These are phyloP conservation scores for Ceratopteris richardii DNA, from an alignment of 75 land plant genomes.

Conservation along the genomic window DNA sequence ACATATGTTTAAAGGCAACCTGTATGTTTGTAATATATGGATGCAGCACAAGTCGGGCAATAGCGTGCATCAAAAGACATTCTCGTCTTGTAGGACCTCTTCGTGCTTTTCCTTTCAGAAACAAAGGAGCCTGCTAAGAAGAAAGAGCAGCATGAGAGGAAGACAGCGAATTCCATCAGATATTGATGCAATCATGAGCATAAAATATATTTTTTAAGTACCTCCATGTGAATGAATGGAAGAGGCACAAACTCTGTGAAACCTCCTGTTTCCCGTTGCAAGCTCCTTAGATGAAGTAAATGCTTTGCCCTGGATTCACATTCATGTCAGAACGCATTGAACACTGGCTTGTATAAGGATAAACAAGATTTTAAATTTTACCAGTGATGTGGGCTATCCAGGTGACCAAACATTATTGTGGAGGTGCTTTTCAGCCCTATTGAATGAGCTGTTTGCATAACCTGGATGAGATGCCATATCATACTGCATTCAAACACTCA, in stretches of 20 bases:
- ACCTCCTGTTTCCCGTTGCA: constrained; percentile 28
- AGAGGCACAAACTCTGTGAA: constrained; percentile 46
- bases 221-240: constrained; percentile 44
- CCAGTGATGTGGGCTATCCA: constrained; percentile 33
- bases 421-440: constrained; percentile 27
- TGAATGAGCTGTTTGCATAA: constrained; percentile 29
- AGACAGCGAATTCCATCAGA: no score
- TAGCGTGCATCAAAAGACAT: constrained; percentile 34
- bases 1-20: constrained; percentile 15
- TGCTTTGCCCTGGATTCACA: constrained; percentile 26
- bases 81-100: constrained; percentile 38
- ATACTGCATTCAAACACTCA: no score
- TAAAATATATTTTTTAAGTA: no score
- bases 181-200: no score
- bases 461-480: constrained; percentile 8
- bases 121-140: constrained; percentile 27
- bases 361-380: constrained; percentile 2
- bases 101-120: constrained; percentile 29
- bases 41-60: constrained; percentile 37
- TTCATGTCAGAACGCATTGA: no score
- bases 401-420: constrained; percentile 39
- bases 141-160: not conserved
- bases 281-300: constrained; percentile 21
- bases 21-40: constrained; percentile 41
- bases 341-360: no score